phyloP scores from a whole-genome alignment of 148 eudicot species.

The Agrostemma githago region DNA sequence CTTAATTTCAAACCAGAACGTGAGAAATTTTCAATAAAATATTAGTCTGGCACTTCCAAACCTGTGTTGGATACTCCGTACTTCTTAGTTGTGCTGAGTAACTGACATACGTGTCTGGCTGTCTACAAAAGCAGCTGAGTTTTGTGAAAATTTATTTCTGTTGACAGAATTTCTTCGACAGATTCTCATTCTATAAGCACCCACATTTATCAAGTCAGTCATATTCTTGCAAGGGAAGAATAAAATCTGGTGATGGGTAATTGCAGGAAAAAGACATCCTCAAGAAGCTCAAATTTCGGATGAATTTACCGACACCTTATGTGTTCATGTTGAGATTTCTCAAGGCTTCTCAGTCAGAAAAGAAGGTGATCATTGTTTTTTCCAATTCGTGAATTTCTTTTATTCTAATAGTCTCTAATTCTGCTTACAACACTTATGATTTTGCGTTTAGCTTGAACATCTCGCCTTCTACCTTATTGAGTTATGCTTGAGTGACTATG shows the following conservation, averaged over 20 bases:
- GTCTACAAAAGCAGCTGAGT: neutral
- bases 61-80: neutral
- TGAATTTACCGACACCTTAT: slow-evolving; percentile 80
- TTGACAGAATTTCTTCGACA: neutral
- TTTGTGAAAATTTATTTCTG: neutral
- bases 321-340: slow-evolving; percentile 91
- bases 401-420: neutral
- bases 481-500: slow-evolving; percentile 69
- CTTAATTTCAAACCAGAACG: neutral
- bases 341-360: slow-evolving; percentile 72
- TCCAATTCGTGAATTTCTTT: neutral
- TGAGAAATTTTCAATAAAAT: too few species aligned
- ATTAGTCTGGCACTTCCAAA: neutral
- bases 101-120: neutral
- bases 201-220: neutral
- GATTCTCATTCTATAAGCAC: neutral
- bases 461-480: slow-evolving; percentile 91
- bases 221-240: neutral
- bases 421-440: neutral
- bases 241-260: neutral
- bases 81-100: neutral
- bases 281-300: slow-evolving; percentile 69
- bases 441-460: slow-evolving; percentile 57
- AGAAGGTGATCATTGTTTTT: slow-evolving; percentile 38
- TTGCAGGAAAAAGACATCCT: slow-evolving; percentile 68